These are phyloP conservation scores for Colletotrichum liaoningense DNA, from an alignment of 2,329 filamentous ascomycete species.

Conservation along the genomic window DNA sequence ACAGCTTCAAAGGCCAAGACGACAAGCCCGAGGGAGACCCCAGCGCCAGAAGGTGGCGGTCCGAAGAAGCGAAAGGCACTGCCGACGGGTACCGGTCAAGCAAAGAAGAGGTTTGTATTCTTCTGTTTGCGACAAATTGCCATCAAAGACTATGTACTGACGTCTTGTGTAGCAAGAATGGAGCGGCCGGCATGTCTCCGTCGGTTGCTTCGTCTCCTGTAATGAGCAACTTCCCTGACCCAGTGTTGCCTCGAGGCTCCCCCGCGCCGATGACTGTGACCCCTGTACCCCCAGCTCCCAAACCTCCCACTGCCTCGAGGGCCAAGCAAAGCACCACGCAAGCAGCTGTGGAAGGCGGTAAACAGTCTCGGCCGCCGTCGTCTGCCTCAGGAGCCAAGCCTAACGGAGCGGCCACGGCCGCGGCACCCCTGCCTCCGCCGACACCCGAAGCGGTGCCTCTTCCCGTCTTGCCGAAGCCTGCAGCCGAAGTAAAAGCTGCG, in stretches of 20 bases:
- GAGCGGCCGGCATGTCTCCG: constrained; percentile 69
- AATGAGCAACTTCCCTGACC: constrained; percentile 75
- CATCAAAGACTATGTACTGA: constrained; percentile 29
- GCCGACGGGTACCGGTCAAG: constrained; percentile 72
- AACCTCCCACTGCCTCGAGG: constrained; percentile 69
- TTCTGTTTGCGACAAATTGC: neutral
- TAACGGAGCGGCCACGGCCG: constrained; percentile 56
- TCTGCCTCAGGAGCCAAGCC: constrained; percentile 68
- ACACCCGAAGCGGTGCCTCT: constrained; percentile 50
- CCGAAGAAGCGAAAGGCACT: constrained; percentile 79
- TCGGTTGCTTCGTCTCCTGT: constrained; percentile 82
- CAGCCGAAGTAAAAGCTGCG: constrained; percentile 18
- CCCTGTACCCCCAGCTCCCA: constrained; percentile 20
- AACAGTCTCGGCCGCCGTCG: constrained; percentile 65
- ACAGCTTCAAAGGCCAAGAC: constrained; percentile 67
- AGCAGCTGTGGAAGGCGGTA: constrained; percentile 65
- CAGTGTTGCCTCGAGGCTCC: constrained; percentile 64
- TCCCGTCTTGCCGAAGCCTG: constrained; percentile 18
- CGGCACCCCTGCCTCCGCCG: constrained; percentile 39
- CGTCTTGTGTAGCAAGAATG: constrained; percentile 45
- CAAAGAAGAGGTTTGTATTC: constrained; percentile 77
- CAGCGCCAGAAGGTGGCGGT: constrained; percentile 67
- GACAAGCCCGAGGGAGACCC: constrained; percentile 76
- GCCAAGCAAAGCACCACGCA: constrained; percentile 81
- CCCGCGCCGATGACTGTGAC: constrained; percentile 62